Conservation (phyloP, 2,329 filamentous ascomycete genomes). For the Penicillium sp. region DNA sequence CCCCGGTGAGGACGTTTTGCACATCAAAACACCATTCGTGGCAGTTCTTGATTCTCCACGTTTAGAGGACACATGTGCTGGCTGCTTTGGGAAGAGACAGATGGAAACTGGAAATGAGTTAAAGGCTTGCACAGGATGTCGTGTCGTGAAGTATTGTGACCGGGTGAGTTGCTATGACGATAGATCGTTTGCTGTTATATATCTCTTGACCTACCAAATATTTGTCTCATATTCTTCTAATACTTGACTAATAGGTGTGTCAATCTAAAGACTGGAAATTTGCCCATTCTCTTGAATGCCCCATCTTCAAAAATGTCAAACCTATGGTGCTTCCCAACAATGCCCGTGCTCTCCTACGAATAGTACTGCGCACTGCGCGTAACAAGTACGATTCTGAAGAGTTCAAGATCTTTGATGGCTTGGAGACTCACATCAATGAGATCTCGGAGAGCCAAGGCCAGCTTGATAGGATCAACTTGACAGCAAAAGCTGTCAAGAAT, state of each 20-base stretch:
- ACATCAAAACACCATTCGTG: constrained; percentile 52
- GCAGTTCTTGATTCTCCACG: constrained; percentile 53
- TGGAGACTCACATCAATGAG: constrained; percentile 51
- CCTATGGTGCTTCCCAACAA: constrained; percentile 54
- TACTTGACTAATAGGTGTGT: constrained; percentile 47
- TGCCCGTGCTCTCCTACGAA: constrained; percentile 55
- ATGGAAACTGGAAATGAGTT: constrained; percentile 33
- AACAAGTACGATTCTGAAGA: constrained; percentile 39
- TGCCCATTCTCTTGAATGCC: constrained; percentile 60
- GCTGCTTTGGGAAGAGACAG: constrained; percentile 51
- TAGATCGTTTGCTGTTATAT: not conserved
- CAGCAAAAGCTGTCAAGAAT: constrained; percentile 54
- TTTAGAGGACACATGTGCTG: constrained; percentile 56
- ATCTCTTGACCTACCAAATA: not conserved
- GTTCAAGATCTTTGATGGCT: constrained; percentile 43
- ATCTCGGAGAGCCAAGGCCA: constrained; percentile 44
- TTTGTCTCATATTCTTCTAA: not conserved
- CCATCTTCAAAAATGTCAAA: constrained; percentile 47
- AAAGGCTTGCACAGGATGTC: constrained; percentile 59
- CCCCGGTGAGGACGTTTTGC: constrained; percentile 50
- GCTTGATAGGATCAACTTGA: constrained; percentile 52
- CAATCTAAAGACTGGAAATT: constrained; percentile 60
- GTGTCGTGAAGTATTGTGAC: constrained; percentile 58
- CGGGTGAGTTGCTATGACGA: constrained; percentile 46
- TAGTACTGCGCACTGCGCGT: constrained; percentile 46